Evolutionary conservation across 1,139 yeast genomes (phyloP).

Genomic region (Pneumocystis sp.): DNA sequence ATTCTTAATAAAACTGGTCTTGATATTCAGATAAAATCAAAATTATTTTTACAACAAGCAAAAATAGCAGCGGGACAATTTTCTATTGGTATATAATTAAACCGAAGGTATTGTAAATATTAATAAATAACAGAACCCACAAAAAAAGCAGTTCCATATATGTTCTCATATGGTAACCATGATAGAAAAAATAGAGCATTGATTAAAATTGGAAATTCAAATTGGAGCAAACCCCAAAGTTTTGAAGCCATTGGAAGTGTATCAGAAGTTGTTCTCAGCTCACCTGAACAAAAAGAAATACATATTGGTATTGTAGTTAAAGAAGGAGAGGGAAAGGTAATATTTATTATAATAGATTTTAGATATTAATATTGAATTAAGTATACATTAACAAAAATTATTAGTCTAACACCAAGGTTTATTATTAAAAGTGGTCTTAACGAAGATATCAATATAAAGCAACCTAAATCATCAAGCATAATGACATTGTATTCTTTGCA

Average conservation of each 20-base stretch:
- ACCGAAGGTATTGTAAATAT: not conserved
- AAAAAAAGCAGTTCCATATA: conserved; percentile 40
- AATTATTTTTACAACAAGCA: conserved; percentile 19
- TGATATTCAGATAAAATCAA: conserved; percentile 45
- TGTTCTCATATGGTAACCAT: conserved; percentile 68
- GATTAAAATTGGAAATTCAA: conserved; percentile 54
- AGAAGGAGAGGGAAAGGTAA: conserved; percentile 65
- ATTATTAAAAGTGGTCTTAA: conserved; percentile 49
- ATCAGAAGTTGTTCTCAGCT: conserved; percentile 45
- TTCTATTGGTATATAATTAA: not conserved
- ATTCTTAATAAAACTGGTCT: conserved; percentile 67
- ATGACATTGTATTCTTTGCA: conserved; percentile 28
- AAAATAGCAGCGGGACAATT: conserved; percentile 10
- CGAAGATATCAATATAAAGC: conserved; percentile 47
- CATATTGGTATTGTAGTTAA: conserved; percentile 59
- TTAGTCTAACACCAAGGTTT: conserved; percentile 72
- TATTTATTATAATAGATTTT: conserved; percentile 7
- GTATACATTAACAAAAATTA: conserved; percentile 60
- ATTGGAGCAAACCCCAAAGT: conserved; percentile 63
- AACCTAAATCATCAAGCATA: conserved; percentile 29
- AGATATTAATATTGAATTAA: conserved; percentile 16
- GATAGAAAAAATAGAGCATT: conserved; percentile 55
- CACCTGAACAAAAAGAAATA: conserved; percentile 48
- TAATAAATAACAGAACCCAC: conserved; percentile 17
- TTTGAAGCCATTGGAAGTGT: conserved; percentile 85